Base-by-base conservation (phyloP, 139 green algal species). In the Picochlorum sp. region DNA sequence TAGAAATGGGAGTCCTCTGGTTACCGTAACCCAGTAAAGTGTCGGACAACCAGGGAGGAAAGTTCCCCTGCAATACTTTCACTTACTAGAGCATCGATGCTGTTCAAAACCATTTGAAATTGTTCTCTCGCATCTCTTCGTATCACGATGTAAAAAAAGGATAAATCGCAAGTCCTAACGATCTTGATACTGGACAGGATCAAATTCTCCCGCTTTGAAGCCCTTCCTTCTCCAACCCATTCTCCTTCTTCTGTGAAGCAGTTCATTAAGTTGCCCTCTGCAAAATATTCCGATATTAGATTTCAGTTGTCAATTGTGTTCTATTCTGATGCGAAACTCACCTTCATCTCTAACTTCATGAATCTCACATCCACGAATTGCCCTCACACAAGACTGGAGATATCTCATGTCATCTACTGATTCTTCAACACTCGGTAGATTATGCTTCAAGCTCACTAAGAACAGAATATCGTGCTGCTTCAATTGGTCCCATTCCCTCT, bases 51-150 rank as follows among this genome's bases (percentile, higher is more conserved):
- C 93, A 99, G 45, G 77, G 57, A 0, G 92, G 92, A 97, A 74
- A 51, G 79, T 69, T 73, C 74, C 49, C 74, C 71, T 21, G 41
- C 32, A 59, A 18, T 21, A 50, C 65, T 60, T 73, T 95, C 86
- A 65, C 92, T 92, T 28, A 14, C 7, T 83, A 97, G 88, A 24
- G 96, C 74, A 81, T 98, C 93, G 23, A 99, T 95, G 67, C 74
- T 87, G 76, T 95, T 88, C 37, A 99, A 83, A 68, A 99, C 88
- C 3, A 83, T 81, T 97, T 96, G 84, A 98, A 99, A 82, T 99
- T 99, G 83, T 98, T 99, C 73, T 98, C 95, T 92, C 32, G 89
- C 68, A 67, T 94, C 90, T 21, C 89, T 63, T 38, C 94, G 71
- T 74, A 98, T 76, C 21, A 97, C 49, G 34, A 98, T 54, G 69